Base-by-base conservation (phyloP, 768 basidiomycete species). In the Polyporus arcularius region DNA sequence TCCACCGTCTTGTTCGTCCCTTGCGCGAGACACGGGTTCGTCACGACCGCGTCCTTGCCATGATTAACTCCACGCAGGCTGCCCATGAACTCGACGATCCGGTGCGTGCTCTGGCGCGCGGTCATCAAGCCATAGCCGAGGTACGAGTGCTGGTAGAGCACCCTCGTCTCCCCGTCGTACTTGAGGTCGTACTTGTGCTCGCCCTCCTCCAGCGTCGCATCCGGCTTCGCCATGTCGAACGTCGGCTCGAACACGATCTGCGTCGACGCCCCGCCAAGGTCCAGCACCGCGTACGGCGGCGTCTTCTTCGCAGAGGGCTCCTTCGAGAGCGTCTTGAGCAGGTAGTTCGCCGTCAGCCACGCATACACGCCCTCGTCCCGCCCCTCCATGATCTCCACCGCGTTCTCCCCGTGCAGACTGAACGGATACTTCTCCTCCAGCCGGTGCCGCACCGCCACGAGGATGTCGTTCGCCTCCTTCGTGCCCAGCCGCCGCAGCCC, bases 271-370 rank as follows among this genome's bases (percentile, higher is more conserved):
- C 97, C 97, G 4, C 97, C 97, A 51, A 99, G 85, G 71, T 98
- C 97, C 52, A 98, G 87, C 46, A 97, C 94, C 26, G 96, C 96
- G 65, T 90, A 92, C 30, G 91, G 87, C 28, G 90, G 87, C 62
- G 28, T 9, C 18, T 38, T 39, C 40, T 40, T 50, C 57, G 35
- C 43, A 21, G 77, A 72, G 16, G 78, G 80, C 31, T 77, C 74
- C 54, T 70, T 63, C 1, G 78, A 75, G 69, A 97, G 86, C 41
- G 89, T 85, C 53, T 82, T 81, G 45, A 96, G 78, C 50, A 98
- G 81, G 75, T 97, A 98, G 75, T 98, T 98, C 60, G 92, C 94
- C 16, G 96, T 97, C 65, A 98, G 94, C 96, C 96, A 98, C 31
- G 96, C 94, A 71, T 92, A 98, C n/a, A 98, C 93, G 35, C 94